phyloP scores from a whole-genome alignment of 106 monocot genomes.

The Hemerocallis citrina region DNA sequence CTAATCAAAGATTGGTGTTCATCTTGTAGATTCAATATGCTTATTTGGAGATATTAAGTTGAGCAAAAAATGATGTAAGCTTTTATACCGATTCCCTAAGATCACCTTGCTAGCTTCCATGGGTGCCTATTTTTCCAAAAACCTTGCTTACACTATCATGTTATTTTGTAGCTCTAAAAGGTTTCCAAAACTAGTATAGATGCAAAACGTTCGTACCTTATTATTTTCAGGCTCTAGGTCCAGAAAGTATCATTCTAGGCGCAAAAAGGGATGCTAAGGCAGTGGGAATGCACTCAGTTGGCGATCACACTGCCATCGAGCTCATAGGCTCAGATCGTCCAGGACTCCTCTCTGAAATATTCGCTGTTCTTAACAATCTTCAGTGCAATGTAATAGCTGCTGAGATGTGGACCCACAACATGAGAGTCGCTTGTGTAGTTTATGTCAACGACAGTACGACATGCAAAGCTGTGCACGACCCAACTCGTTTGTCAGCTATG shows the following conservation, averaged over 20 bases:
- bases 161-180: too few relatives aligned
- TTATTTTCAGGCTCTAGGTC: constrained; percentile 73
- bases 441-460: constrained; percentile 68
- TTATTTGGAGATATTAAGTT: not conserved
- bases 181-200: too few relatives aligned
- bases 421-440: constrained; percentile 68
- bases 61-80: constrained; percentile 5
- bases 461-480: constrained; percentile 40
- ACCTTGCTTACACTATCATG: not conserved
- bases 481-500: constrained; percentile 40
- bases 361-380: constrained; percentile 60
- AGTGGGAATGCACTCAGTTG: constrained; percentile 64
- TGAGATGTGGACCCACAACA: constrained; percentile 89
- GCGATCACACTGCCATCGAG: constrained; percentile 76
- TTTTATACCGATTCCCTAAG: not conserved
- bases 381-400: constrained; percentile 77
- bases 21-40: constrained; percentile 5
- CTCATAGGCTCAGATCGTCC: constrained; percentile 79
- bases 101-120: not conserved
- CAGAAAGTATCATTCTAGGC: constrained; percentile 61
- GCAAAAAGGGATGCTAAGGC: constrained; percentile 35
- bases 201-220: not conserved
- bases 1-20: constrained; percentile 1
- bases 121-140: not conserved
- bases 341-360: constrained; percentile 86